Evolutionary conservation across 140 eudicot genomes (phyloP).

Genomic region (Anethum foeniculum): DNA sequence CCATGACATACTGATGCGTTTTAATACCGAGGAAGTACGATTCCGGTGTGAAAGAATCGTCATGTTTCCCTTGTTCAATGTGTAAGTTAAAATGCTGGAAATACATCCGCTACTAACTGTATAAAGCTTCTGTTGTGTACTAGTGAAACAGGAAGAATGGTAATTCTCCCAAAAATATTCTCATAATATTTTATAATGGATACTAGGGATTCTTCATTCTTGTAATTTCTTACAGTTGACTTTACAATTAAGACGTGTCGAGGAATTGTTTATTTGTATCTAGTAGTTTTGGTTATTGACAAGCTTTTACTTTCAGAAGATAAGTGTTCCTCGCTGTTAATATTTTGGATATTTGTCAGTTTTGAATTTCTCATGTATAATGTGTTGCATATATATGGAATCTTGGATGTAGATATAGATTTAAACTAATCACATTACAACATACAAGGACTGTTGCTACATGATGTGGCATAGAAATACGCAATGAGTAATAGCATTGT

Average conservation of each 20-base stretch:
- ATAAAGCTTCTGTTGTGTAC: background rate
- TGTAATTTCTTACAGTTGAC: background rate
- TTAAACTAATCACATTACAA: background rate
- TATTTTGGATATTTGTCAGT: background rate
- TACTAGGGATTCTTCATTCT: background rate
- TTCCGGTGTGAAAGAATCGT: background rate
- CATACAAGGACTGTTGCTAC: background rate
- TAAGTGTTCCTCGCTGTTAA: background rate
- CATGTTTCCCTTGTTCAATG: background rate
- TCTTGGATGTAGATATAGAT: background rate
- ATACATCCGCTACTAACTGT: background rate
- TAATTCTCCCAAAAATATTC: background rate
- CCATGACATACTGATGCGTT: background rate
- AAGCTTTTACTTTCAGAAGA: too few relatives aligned
- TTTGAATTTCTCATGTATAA: background rate
- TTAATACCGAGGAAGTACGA: background rate
- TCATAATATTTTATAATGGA: background rate
- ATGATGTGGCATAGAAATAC: background rate
- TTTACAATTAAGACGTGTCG: background rate
- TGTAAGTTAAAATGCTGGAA: background rate
- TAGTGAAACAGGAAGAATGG: background rate
- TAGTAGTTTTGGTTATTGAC: too few relatives aligned
- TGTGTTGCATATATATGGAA: background rate
- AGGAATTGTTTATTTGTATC: background rate
- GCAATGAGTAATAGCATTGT: background rate